phyloP scores from a whole-genome alignment of 2,329 filamentous ascomycete genomes.

The Sclerotinia spermophila region DNA sequence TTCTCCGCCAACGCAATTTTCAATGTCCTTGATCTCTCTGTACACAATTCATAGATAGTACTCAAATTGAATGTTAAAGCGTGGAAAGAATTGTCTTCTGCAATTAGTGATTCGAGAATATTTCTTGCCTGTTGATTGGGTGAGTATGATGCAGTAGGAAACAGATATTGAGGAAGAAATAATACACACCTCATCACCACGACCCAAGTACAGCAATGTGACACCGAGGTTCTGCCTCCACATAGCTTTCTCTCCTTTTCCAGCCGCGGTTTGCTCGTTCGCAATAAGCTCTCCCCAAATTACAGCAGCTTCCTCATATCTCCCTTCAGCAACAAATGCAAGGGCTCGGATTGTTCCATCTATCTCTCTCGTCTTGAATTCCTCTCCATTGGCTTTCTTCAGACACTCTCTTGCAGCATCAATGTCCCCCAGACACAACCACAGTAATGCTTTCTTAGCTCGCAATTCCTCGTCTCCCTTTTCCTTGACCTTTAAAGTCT shows the following conservation, averaged over 20 bases:
- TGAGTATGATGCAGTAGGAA: neutral
- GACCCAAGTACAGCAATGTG: slow-evolving; percentile 76
- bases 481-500: slow-evolving; percentile 46
- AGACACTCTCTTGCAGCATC: slow-evolving; percentile 60
- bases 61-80: slow-evolving; percentile 84
- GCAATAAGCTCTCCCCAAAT: slow-evolving; percentile 56
- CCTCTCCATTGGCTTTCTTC: slow-evolving; percentile 20
- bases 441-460: slow-evolving; percentile 61
- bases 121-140: slow-evolving; percentile 51
- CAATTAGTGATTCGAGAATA: slow-evolving; percentile 64
- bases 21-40: slow-evolving; percentile 65
- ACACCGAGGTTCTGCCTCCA: slow-evolving; percentile 79
- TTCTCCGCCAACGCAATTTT: slow-evolving; percentile 71
- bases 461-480: slow-evolving; percentile 38
- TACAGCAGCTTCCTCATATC: slow-evolving; percentile 60
- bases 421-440: slow-evolving; percentile 75
- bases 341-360: slow-evolving; percentile 61
- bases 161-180: neutral
- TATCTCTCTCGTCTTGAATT: slow-evolving; percentile 33
- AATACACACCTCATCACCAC: slow-evolving; percentile 61
- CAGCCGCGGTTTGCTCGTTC: neutral
- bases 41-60: slow-evolving; percentile 89
- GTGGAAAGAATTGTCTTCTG: slow-evolving; percentile 63
- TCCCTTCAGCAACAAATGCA: slow-evolving; percentile 72
- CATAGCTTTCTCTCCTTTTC: slow-evolving; percentile 57